Base-by-base conservation (phyloP, 495 filamentous ascomycete genomes). In the Penicillium parvum region DNA sequence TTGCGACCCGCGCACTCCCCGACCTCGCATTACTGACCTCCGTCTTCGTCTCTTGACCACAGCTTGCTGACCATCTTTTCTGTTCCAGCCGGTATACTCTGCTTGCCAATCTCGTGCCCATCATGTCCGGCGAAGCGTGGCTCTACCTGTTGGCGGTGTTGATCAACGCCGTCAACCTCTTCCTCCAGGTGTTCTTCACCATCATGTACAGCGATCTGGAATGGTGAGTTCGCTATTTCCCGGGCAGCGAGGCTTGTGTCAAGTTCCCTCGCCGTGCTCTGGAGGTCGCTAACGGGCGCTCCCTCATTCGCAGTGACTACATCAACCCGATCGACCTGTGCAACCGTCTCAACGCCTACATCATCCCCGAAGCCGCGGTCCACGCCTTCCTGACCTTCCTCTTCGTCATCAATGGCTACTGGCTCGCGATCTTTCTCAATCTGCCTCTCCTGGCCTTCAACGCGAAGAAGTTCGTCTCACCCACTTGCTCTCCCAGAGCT, bases 251-350 rank as follows among this genome's bases (percentile, higher is more conserved):
- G 5, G 15, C 18, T 35, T 8, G 8, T 21, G 5, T 15, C 4
- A 9, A 35, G 19, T 1, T 28, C 3, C 17, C 5, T 26, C 0
- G n/a, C 32, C 22, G 7, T 8, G 23, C 32, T 20, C 28, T 34
- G 17, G n/a, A 45, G 29, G 11, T 26, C 18, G 33, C 58, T 58
- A 54, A 61, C 53, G 47, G 15, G 47, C 22, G 33, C 46, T 37
- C 20, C 33, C 38, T 34, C 49, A 43, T 42, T 55, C 34, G 32
- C 56, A 95, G 91, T 73, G 94, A 99, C 73, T 99, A 99, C 73
- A 97, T 99, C 75, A 99, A 99, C 74, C 94, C 94, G 11, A 97
- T 97, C 76, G 94, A 99, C 62, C 90, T 99, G 51, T 99, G 94
- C 85, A 99, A 99, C 83, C 86, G 94, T 54, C 86, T 99, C 50